Conservation (phyloP, 2,329 filamentous ascomycete species). For the Diaporthe nobilis region DNA sequence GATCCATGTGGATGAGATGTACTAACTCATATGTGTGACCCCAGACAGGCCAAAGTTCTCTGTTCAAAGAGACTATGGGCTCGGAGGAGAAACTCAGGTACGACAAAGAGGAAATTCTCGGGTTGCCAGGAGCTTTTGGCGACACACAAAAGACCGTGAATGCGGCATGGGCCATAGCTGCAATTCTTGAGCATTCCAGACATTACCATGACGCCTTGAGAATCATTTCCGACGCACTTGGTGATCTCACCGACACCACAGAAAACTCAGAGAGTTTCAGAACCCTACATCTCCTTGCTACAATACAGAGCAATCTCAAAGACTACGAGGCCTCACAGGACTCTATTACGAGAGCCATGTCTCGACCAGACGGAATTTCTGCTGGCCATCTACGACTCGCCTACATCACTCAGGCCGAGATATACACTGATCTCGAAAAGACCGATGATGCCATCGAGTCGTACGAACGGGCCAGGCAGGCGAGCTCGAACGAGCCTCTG, state of each 20-base stretch:
- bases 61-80: background rate
- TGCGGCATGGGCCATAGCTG: background rate
- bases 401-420: background rate
- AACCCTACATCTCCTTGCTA: background rate
- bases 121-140: background rate
- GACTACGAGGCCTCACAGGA: background rate
- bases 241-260: background rate
- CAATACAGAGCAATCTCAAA: background rate
- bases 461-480: conserved; percentile 25
- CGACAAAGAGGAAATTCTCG: background rate
- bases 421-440: background rate
- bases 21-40: background rate
- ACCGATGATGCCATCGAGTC: conserved; percentile 24
- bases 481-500: conserved; percentile 19
- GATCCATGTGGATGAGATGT: no score
- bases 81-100: background rate
- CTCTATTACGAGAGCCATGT: background rate
- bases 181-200: background rate
- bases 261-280: background rate
- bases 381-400: background rate
- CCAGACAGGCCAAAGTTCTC: background rate
- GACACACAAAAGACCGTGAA: background rate
- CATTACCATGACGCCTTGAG: background rate
- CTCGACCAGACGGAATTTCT: background rate
- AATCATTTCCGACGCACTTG: background rate